Conservation (phyloP, 192 early-diverging fungal genomes). For the Umbelopsis sp. region DNA sequence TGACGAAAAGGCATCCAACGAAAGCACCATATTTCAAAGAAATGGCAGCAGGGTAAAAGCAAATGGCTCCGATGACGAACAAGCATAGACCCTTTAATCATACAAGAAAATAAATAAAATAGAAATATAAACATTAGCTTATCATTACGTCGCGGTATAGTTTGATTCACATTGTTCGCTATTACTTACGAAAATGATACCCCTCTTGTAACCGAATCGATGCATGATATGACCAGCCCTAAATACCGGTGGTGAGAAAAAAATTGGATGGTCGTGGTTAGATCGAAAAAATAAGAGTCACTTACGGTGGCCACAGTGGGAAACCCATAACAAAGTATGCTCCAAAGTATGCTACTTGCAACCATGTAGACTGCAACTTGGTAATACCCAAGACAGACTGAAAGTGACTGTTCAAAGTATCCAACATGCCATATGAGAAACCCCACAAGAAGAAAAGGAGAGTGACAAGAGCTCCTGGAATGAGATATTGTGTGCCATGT, state of each 20-base stretch:
- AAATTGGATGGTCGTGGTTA: neutral
- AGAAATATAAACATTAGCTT: neutral
- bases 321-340: conserved; percentile 34
- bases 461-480: conserved; percentile 31
- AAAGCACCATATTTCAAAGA: conserved; percentile 32
- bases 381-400: conserved; percentile 30
- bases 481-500: conserved; percentile 22
- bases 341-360: conserved; percentile 44
- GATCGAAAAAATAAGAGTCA: neutral
- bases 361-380: conserved; percentile 34
- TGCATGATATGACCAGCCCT: conserved; percentile 32
- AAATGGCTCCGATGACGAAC: conserved; percentile 35
- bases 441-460: conserved; percentile 42
- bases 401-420: conserved; percentile 41
- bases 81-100: conserved; percentile 4
- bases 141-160: neutral
- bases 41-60: conserved; percentile 33
- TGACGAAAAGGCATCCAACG: conserved; percentile 36
- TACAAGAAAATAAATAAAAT: no score
- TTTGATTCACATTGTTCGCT: neutral
- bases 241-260: neutral
- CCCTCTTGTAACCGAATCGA: conserved; percentile 33
- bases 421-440: conserved; percentile 38
- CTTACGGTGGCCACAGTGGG: conserved; percentile 31
- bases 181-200: conserved; percentile 32